Evolutionary conservation across 1,139 yeast species (phyloP).

Genomic region (Yamadazyma dendronema): DNA sequence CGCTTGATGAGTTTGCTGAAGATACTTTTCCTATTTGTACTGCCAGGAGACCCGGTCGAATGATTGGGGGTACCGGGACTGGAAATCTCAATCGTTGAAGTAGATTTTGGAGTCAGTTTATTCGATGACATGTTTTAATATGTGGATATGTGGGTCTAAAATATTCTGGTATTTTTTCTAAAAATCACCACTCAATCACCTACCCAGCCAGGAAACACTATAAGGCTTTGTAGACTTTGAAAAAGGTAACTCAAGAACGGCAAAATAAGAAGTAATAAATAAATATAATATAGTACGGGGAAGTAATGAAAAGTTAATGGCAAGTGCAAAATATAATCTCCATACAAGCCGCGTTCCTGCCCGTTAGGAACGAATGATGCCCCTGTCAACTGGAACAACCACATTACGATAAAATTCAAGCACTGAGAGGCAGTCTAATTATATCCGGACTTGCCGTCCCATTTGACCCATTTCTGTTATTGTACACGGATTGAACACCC

Average conservation of each 20-base stretch:
- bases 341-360: background rate
- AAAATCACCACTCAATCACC: too few species aligned
- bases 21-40: constrained; percentile 1
- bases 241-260: too few species aligned
- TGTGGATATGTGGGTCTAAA: background rate
- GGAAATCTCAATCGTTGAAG: background rate
- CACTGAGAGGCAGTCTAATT: too few species aligned
- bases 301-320: background rate
- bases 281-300: background rate
- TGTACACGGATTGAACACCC: too few species aligned
- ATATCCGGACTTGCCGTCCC: too few species aligned
- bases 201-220: too few species aligned
- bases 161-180: background rate
- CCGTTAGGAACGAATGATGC: background rate
- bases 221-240: too few species aligned
- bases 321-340: background rate
- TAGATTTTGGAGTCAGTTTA: constrained; percentile 2
- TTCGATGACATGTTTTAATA: constrained; percentile 1
- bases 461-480: too few species aligned
- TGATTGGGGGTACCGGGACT: background rate
- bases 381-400: too few species aligned
- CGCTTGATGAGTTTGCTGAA: constrained; percentile 5
- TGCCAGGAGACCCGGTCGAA: background rate
- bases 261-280: too few species aligned
- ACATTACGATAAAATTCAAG: too few species aligned